Evolutionary conservation across 1,284 basidiomycete species (phyloP), one percentile per base, ranked within the genome.

Genomic region (Pyrrhoderma lamaoense): DNA sequence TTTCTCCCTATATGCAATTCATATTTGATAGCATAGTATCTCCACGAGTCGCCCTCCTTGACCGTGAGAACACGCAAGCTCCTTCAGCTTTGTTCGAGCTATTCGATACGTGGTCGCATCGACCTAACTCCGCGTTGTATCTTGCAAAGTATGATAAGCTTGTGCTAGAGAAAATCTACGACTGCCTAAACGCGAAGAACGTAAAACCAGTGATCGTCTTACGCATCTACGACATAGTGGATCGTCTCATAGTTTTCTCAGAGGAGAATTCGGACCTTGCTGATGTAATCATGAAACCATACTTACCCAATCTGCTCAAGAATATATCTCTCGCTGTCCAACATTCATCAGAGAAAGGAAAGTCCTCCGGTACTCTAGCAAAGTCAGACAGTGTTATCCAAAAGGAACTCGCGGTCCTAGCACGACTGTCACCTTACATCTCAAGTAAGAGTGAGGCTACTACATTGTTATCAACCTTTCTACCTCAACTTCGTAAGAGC

Each of bases 51-150:
- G 70, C 79, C 0, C 68, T 72, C 3, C 74, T 99, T 19, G 82
- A 89, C 52, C 72, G 72, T 44, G 95, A 99, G 67, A 97, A 94
- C 61, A 91, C 89, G 0, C 95, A 99, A 67, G 79, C 90, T 0
- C 93, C 94, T 0, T 95, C 93, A 0, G 85, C 92, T 0, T 73
- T 97, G 23, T 72, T 99, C 38, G 91, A 96, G 34, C 73, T 99
- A 1, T 88, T 98, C 65, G 77, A 84, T 54, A 72, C 79, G 2
- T 96, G 95, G 85, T 81, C 89, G 0, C 64, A 72, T 8, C 73
- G 77, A 22, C 69, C 70, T 0, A 75, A 83, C 8, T 79, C 84
- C 52, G 74, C 80, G 8, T 62, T 62, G 3, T 81, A 80, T 62
- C 73, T 98, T 18, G 81, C 85, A 42, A 68, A 78, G 16, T 87